phyloP scores from a whole-genome alignment of 768 basidiomycete species.

The Amanita brunnescens region DNA sequence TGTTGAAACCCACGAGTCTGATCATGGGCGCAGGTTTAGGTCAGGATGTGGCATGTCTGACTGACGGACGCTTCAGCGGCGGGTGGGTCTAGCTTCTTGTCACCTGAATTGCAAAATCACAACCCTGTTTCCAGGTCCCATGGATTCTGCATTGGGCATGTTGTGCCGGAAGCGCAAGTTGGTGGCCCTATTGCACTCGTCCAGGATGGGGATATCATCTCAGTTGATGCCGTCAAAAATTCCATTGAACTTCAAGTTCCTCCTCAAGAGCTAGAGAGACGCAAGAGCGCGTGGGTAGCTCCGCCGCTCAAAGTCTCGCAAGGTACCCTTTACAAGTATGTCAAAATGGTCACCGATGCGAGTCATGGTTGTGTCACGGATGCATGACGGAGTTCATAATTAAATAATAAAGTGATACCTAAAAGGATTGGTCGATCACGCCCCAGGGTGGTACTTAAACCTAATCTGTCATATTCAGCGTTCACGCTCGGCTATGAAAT shows the following conservation, averaged over 20 bases:
- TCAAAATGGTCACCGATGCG: slow-evolving; percentile 82
- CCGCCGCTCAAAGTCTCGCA: slow-evolving; percentile 78
- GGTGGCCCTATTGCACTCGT: slow-evolving; percentile 92
- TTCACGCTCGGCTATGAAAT: not conserved
- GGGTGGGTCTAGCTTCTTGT: slow-evolving; percentile 51
- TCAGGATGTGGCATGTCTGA: slow-evolving; percentile 91
- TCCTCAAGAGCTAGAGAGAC: slow-evolving; percentile 66
- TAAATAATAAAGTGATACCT: not conserved
- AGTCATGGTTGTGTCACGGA: slow-evolving; percentile 91
- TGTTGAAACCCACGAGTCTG: slow-evolving; percentile 95
- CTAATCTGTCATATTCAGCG: too few species aligned
- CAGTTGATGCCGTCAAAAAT: slow-evolving; percentile 84
- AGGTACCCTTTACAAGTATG: slow-evolving; percentile 86
- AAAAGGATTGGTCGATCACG: not conserved
- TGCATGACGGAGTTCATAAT: slow-evolving; percentile 32
- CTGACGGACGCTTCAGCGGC: slow-evolving; percentile 97
- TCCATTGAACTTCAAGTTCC: slow-evolving; percentile 71
- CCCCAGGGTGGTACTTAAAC: not conserved
- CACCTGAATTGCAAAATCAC: slow-evolving; percentile 8
- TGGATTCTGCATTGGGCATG: slow-evolving; percentile 95
- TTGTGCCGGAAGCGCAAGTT: slow-evolving; percentile 92
- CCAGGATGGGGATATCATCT: slow-evolving; percentile 78
- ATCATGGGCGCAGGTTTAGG: slow-evolving; percentile 99
- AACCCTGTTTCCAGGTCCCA: slow-evolving; percentile 57
- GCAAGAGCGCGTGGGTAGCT: slow-evolving; percentile 69